phyloP scores from a whole-genome alignment of 192 early-diverging fungal genomes.

The Coemansia sp. region DNA sequence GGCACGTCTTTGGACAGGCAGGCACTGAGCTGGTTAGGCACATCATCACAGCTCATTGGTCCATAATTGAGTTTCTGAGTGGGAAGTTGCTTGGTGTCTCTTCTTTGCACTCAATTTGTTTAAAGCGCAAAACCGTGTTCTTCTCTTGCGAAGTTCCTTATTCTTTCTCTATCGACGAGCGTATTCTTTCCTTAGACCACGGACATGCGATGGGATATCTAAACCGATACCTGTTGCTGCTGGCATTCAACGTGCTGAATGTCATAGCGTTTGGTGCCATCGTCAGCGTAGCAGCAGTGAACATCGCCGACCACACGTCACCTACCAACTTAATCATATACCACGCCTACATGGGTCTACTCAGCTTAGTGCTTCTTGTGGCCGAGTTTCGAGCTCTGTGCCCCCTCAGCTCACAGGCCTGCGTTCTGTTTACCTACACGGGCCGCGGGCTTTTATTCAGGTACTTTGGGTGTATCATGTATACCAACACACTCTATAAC shows the following conservation, averaged over 20 bases:
- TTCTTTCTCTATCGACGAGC: neutral
- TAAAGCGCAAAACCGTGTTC: too few relatives aligned
- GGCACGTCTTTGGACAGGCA: too few relatives aligned
- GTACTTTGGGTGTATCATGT: slow-evolving; percentile 61
- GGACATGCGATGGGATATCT: slow-evolving; percentile 40
- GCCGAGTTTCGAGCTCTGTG: slow-evolving; percentile 52
- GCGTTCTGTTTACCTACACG: slow-evolving; percentile 57
- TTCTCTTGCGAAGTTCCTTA: neutral
- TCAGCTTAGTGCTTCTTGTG: slow-evolving; percentile 49
- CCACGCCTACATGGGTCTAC: slow-evolving; percentile 49
- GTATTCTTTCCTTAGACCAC: neutral
- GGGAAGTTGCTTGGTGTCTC: too few relatives aligned
- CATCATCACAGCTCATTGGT: too few relatives aligned
- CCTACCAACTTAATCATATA: slow-evolving; percentile 55
- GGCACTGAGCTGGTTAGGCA: too few relatives aligned
- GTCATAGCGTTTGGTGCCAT: slow-evolving; percentile 40
- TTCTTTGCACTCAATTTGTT: too few relatives aligned
- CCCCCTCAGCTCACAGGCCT: slow-evolving; percentile 49
- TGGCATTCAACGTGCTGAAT: slow-evolving; percentile 51
- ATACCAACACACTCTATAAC: slow-evolving; percentile 45
- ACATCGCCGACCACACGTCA: slow-evolving; percentile 39
- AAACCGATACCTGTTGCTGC: slow-evolving; percentile 49
- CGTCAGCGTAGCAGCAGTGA: slow-evolving; percentile 38
- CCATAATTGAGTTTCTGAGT: too few relatives aligned
- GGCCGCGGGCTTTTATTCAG: slow-evolving; percentile 60